Base-by-base conservation (phyloP, 768 basidiomycete species). In the Crepidotus variabilis region DNA sequence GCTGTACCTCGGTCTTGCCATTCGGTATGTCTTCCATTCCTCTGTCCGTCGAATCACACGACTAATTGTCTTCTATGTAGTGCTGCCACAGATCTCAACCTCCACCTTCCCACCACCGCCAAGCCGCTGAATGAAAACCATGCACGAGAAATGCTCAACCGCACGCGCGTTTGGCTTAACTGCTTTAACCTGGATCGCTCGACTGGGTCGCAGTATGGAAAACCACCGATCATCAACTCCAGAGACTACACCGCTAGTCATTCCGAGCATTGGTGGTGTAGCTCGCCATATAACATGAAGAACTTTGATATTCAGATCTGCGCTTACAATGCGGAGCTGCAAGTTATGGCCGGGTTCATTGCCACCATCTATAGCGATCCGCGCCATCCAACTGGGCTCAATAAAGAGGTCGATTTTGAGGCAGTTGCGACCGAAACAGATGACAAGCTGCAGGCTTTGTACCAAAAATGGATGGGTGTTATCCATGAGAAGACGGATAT, bases 141-240 rank as follows among this genome's bases (percentile, higher is more conserved):
- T 57, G 88, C 88, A 6, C 83, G 94, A 39, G 90, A 94, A 72
- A 83, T 94, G 72, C 81, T 94, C 54, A 96, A 94, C 66, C 86
- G 94, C 43, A 92, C 92, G 52, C 84, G 94, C 20, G 81, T 90
- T 6, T 98, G 94, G 94, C 72, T 96, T 56, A 90, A 87, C 66
- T 94, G 92, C 70, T 92, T 88, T 73, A 92, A 94, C 70, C 74
- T 96, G 43, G 94, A 98, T 69, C 86, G 92, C 21, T 94, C 92
- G 5, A 88, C 90, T 7, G 86, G 90, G 3, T 87, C 86, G 16
- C 88, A 94, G 69, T 93, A 95, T 70, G 94, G 94, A 54, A 93
- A 93, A 71, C 81, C 85, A 0, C 85, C 90, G 16, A 91, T 90
- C 47, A 86, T 97, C 67, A 78, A 78, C 58, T 83, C 88, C 61